A percentile compares a stretch with the other conserved stretches of the same genome.
Conservation (phyloP, 139 green algal species). For the Tetradesmus obliquus region DNA sequence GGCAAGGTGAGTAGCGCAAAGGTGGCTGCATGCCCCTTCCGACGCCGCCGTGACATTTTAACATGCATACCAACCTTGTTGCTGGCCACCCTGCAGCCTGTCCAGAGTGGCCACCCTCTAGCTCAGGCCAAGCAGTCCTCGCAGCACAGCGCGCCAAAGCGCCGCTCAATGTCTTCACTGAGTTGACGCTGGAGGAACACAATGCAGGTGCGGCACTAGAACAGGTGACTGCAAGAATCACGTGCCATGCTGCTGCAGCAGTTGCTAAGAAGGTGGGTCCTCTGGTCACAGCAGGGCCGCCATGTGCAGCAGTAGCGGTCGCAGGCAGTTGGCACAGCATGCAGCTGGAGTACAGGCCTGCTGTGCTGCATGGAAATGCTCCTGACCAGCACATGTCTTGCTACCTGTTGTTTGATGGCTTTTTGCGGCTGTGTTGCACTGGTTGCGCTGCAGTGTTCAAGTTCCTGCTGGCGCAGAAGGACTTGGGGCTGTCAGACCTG, state of each 20-base stretch:
- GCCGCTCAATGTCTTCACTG: slow-evolving; percentile 31
- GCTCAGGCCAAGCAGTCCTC: background rate
- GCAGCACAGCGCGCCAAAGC: background rate
- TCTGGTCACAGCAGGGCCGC: background rate
- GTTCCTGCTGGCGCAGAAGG: slow-evolving; percentile 11
- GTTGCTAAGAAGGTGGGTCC: background rate
- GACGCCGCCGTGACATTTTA: background rate
- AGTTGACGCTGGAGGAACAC: slow-evolving; percentile 24
- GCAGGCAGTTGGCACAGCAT: background rate
- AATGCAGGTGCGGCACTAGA: background rate
- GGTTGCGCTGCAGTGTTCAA: slow-evolving; percentile 21
- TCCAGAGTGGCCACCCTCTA: background rate
- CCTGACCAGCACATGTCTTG: background rate
- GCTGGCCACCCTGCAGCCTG: background rate
- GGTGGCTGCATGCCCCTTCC: background rate
- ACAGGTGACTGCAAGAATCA: background rate
- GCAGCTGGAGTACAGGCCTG: too few relatives aligned
- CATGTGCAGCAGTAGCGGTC: background rate
- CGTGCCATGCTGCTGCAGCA: background rate
- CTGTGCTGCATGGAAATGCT: background rate
- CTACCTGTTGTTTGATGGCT: background rate
- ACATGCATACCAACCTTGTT: background rate
- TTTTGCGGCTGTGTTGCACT: background rate
- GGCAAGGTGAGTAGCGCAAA: background rate
- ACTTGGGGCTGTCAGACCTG: slow-evolving; percentile 13